phyloP scores from a whole-genome alignment of 2,329 filamentous ascomycete genomes.

The Hypoxylon sp. region DNA sequence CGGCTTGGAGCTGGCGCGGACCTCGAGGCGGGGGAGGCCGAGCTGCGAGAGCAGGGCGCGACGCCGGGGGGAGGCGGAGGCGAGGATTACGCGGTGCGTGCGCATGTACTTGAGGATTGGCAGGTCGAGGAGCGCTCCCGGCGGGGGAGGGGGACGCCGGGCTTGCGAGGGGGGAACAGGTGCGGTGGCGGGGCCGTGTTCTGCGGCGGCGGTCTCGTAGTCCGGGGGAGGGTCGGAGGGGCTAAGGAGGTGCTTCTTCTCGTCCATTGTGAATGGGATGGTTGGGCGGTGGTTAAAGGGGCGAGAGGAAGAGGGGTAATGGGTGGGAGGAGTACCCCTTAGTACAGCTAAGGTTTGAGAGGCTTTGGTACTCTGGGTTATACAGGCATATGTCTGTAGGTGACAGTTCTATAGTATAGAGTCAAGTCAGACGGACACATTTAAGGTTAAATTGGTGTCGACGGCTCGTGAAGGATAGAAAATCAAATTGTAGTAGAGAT shows the following conservation, averaged over 20 bases:
- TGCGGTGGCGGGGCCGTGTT: conserved; percentile 47
- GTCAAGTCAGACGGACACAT: neutral
- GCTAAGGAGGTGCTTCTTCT: conserved; percentile 36
- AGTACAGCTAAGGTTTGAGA: neutral
- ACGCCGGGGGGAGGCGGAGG: conserved; percentile 87
- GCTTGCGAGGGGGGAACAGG: neutral
- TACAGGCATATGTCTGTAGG: neutral
- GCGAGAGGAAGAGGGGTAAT: neutral
- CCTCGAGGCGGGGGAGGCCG: conserved; percentile 83
- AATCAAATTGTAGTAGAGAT: conserved; percentile 4
- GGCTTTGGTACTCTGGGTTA: neutral
- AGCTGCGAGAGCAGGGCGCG: conserved; percentile 85
- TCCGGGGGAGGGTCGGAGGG: conserved; percentile 59
- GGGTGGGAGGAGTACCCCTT: neutral
- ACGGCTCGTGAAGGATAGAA: neutral
- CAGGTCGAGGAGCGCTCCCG: too few relatives aligned
- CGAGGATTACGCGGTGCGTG: conserved; percentile 85
- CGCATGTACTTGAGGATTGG: too few relatives aligned
- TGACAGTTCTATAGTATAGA: neutral
- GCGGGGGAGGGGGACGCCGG: conserved; percentile 36
- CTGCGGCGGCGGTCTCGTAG: conserved; percentile 57
- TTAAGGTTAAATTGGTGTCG: conserved; percentile 4
- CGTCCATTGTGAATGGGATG: conserved; percentile 38
- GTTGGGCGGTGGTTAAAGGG: neutral
- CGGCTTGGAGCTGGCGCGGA: conserved; percentile 83